Conservation (phyloP, 2,329 filamentous ascomycete species). For the Parafenestella ontariensis region DNA sequence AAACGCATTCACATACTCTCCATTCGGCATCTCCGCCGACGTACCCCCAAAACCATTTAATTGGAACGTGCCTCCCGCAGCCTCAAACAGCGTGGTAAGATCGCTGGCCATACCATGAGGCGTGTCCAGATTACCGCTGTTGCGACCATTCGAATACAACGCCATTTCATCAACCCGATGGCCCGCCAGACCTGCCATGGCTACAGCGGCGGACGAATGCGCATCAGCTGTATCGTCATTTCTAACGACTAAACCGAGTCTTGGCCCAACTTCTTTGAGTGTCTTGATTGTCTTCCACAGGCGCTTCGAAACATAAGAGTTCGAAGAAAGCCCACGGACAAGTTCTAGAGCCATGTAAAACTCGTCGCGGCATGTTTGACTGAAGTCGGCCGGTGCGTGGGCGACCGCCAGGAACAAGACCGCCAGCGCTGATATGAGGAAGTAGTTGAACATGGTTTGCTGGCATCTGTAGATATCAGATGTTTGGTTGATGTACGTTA, state of each 20-base stretch:
- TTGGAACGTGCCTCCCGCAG: conserved; percentile 60
- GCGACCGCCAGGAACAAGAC: conserved; percentile 79
- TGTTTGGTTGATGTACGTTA: conserved; percentile 74
- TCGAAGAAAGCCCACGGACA: conserved; percentile 73
- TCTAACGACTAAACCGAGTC: conserved; percentile 66
- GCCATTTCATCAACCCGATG: conserved; percentile 66
- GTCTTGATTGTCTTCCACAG: conserved; percentile 76
- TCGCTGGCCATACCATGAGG: conserved; percentile 69
- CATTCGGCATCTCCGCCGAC: conserved; percentile 47
- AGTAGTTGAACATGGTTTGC: conserved; percentile 82
- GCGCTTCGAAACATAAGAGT: conserved; percentile 74
- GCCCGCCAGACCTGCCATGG: conserved; percentile 70
- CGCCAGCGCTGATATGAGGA: conserved; percentile 75
- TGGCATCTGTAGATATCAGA: conserved; percentile 74
- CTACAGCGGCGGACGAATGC: conserved; percentile 68
- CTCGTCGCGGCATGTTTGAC: conserved; percentile 71
- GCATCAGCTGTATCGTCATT: conserved; percentile 59
- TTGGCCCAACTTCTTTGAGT: conserved; percentile 74
- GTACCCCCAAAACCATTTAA: conserved; percentile 31
- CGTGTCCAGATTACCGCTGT: conserved; percentile 51
- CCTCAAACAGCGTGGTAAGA: conserved; percentile 68
- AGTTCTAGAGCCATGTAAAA: conserved; percentile 81
- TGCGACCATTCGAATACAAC: conserved; percentile 52
- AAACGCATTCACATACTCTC: conserved; percentile 54
- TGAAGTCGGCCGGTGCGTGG: conserved; percentile 76